Conservation (phyloP, 768 basidiomycete species). For the Psilocybe sp. region DNA sequence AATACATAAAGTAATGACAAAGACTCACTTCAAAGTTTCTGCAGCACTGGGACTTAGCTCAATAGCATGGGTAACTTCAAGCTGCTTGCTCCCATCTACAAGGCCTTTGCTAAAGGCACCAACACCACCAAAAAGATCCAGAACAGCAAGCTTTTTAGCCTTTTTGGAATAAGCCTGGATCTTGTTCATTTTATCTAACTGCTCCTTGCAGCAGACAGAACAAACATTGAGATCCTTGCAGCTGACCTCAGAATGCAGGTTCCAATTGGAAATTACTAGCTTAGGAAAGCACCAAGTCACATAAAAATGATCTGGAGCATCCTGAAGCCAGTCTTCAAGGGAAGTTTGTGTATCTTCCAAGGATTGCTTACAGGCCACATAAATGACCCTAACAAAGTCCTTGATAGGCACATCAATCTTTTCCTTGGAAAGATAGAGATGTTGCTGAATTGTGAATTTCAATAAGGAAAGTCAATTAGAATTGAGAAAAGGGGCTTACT, state of each 20-base stretch:
- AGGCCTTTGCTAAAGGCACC: constrained; percentile 66
- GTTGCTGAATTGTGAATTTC: constrained; percentile 36
- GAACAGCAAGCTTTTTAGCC: constrained; percentile 24
- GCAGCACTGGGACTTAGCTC: constrained; percentile 80
- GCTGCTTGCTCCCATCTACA: constrained; percentile 46
- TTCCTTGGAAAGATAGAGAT: constrained; percentile 60
- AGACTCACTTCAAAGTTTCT: constrained; percentile 53
- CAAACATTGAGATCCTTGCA: constrained; percentile 44
- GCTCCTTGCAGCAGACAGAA: constrained; percentile 34
- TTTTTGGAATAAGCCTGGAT: constrained; percentile 32
- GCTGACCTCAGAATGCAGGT: constrained; percentile 24
- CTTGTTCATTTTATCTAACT: constrained; percentile 24
- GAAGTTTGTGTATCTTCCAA: constrained; percentile 19
- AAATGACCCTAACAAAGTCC: constrained; percentile 46
- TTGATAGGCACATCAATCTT: constrained; percentile 26
- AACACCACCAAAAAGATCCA: constrained; percentile 50
- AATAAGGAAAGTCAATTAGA: neutral
- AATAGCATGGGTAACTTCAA: constrained; percentile 61
- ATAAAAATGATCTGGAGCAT: constrained; percentile 60
- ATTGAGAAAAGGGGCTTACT: constrained; percentile 30
- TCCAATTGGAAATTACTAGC: constrained; percentile 37
- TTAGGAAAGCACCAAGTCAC: constrained; percentile 48
- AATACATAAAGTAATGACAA: neutral
- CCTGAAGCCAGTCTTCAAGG: constrained; percentile 44
- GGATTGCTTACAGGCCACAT: constrained; percentile 39